Evolutionary conservation across 2,329 filamentous ascomycete species (phyloP), one percentile per base, ranked within the genome.

Genomic region (Trichoderma guizhouense): DNA sequence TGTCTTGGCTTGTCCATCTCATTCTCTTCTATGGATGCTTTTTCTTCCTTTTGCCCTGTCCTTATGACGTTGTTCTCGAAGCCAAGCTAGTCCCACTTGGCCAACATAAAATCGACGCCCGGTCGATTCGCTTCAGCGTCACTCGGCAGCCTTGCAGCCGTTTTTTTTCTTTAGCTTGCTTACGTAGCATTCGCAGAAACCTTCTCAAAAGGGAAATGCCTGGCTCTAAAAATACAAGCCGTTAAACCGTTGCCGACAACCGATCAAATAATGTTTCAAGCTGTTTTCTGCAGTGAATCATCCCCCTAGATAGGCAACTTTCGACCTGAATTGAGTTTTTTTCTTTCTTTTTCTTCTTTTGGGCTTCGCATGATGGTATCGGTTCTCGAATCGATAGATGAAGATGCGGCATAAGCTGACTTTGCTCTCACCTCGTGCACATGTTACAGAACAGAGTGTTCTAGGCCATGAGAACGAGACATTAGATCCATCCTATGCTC

Each of bases 141-240:
- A 28, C n/a, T 36, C n/a, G 5, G 21, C 62, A 65, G 39, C 62
- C 62, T 34, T 65, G 61, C 39, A 32, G 36, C 36, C 12, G 30
- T 36, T 36, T 32, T 65, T 65, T 32, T 65, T n/a, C 15, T 67
- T 53, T 30, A 57, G 64, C 64, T 57, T 53, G 64, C 64, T 67
- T 36, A 67, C 64, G 47, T 24, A 36, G 21, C 21, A 36, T 18
- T 67, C 51, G 64, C 64, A 57, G 47, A 67, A 67, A 67, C 32
- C 15, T 67, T 67, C 64, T 67, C 15, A 28, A 67, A 57, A 21
- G 24, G 64, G 64, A 67, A 57, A 28, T 39, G 51, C 47, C 11
- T 28, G 34, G 15, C 21, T 57, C 21, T 39, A n/a, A n/a, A n/a
- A n/a, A 55, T 8, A 43, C 24, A 32, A 32, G 47, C 51, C 64